Base-by-base conservation (phyloP, 129 eudicot species). In the Calendula officinalis region DNA sequence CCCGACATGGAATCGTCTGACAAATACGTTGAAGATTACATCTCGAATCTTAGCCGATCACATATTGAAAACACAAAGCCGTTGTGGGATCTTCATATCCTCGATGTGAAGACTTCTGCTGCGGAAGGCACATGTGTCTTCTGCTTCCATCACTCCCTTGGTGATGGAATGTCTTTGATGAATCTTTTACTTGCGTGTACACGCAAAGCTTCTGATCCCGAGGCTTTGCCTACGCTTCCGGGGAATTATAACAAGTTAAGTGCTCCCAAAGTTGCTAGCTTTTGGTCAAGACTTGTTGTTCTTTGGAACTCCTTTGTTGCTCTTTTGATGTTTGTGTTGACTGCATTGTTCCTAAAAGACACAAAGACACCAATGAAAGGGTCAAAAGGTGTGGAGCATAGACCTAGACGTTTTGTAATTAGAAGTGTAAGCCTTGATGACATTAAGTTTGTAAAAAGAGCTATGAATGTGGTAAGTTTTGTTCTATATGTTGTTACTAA, bases 61-160 rank as follows among this genome's bases (percentile, higher is more conserved):
- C 15, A 36, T 7, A 46, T 77, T 22, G 77, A 70, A 3, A 63
- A 22, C 37, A 43, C 76, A 35, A 69, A 76, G 45, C 76, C 81
- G 5, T 17, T 76, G 33, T 76, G 76, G 80, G 76, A 69, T 37
- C 46, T 77, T 5, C 81, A 77, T 15, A 17, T 77, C 39, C 81
- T 70, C 4, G 16, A 62, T 22, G 7, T 58, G 7, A 63, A 51
- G 49, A 56, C 77, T 33, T 64, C 73, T 0, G 66, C 64, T 4
- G 60, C 77, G 3, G 66, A 62, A 15, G 64, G 47, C 37, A 45
- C 68, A 1, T 43, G 72, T 7, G 46, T 77, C 60, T 70, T 77
- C 42, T 77, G 81, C 4, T 1, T 70, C 27, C 81, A 77, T 56
- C 81, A 77, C 34, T 69, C 81, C 27, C 56, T 77, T 2, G 81